Conservation (phyloP, 805 yeast genomes). For the Lipomyces lipofer region DNA sequence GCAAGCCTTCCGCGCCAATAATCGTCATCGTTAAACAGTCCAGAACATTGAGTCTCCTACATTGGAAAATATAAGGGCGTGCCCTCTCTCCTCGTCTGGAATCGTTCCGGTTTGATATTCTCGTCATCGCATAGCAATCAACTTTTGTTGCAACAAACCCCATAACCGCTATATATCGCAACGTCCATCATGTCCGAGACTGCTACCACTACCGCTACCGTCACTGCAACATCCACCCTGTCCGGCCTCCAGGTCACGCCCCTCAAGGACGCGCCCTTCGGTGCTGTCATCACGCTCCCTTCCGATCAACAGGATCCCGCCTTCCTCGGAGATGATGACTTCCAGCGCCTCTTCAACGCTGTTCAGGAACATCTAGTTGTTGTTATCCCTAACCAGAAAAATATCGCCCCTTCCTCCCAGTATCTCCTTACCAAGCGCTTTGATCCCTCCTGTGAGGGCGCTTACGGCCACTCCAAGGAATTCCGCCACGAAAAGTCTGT, state of each 20-base stretch:
- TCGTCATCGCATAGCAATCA: no score
- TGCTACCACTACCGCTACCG: constrained; percentile 15
- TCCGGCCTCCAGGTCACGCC: constrained; percentile 45
- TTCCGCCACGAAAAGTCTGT: constrained; percentile 66
- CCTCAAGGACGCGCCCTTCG: constrained; percentile 56
- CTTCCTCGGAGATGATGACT: constrained; percentile 62
- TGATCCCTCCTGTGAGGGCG: constrained; percentile 69
- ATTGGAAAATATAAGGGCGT: no score
- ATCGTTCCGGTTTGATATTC: no score
- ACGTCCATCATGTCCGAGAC: constrained; percentile 24
- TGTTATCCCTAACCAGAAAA: constrained; percentile 70
- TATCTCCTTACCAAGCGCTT: constrained; percentile 72
- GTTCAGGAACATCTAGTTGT: constrained; percentile 69
- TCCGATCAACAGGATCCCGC: constrained; percentile 73
- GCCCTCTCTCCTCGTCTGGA: no score
- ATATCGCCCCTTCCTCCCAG: constrained; percentile 71
- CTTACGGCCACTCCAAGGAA: constrained; percentile 84
- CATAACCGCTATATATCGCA: no score
- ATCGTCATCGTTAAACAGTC: no score
- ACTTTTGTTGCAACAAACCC: no score
- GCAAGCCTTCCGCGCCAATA: no score
- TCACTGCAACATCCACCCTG: constrained; percentile 16
- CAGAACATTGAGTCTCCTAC: no score
- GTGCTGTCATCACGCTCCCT: constrained; percentile 69
- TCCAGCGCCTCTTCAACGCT: constrained; percentile 60